Evolutionary conservation across 495 filamentous ascomycete species (phyloP), one percentile per base, ranked within the genome.

Genomic region (Aspergillus sclerotiicarbonarius): DNA sequence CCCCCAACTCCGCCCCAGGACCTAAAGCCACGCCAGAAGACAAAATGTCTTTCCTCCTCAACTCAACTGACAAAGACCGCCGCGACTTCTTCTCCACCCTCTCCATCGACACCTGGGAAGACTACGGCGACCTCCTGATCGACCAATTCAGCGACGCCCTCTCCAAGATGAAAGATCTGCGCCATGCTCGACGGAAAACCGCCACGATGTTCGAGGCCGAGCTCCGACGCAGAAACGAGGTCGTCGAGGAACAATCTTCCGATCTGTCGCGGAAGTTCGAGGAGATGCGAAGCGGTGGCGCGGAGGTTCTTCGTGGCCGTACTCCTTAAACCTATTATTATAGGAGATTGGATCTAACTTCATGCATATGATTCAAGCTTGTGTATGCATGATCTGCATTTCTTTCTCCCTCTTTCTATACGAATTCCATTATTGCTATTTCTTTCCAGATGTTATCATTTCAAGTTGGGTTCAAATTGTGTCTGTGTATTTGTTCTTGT

Each of bases 51-150:
- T 61, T 66, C 25, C 60, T 76, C 18, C 56, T 74, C 18, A 47
- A 56, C 1, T 59, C 74, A 8, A 44, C 66, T 7, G 72, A 68
- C 1, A 32, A 75, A 18, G 78, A 82, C 16, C 87, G 90, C 56
- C 73, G 74, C 48, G 69, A 75, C 2, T 90, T 91, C 68, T 85
- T 92, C 60, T 71, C 79, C 9, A 79, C 78, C 6, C 74, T 96
- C 65, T 65, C 82, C 3, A 78, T 90, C 20, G 75, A 81, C 25
- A 87, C 93, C 67, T 94, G 91, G 88, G 91, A 96, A 67, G 79
- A 87, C 48, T 84, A 87, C 13, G 91, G 91, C 8, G 90, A 96
- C 59, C 86, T 88, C 77, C 83, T 96, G 41, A 72, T 93, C 13
- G 83, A 84, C 4, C 81, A 80, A 58, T 92, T 94, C 62, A 75